Base-by-base conservation (phyloP, 495 filamentous ascomycete species). In the Aspergillus sclerotioniger region DNA sequence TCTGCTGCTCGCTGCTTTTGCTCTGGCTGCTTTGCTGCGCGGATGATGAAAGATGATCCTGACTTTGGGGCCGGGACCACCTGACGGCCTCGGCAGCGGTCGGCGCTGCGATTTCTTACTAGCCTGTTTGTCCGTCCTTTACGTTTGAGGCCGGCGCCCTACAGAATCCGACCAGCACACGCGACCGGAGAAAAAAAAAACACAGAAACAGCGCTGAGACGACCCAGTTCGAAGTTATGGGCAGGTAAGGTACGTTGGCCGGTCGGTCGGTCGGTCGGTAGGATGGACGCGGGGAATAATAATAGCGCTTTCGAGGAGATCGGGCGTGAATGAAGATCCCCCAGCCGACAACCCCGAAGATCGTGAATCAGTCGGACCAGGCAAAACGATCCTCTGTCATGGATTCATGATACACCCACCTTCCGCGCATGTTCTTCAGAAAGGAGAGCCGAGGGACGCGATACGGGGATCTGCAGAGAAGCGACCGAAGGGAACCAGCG, bases 81-180 rank as follows among this genome's bases (percentile, higher is more conserved):
- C 63, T 65, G 62, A 63, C 58, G 66, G 66, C 62, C 66, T 68
- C 66, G 63, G 66, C 63, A 63, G 60, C 56, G 62, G 57, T 64
- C 61, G 61, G 61, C 59, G 60, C 61, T 61, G 53, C 55, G 37
- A 31, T 59, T 54, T 55, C 56, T 17, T 55, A 28, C 19, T 39
- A 29, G 28, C 13, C 20, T 53, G 17, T 37, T 16, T 33, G 21
- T 45, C 8, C 46, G 25, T 25, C 47, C 32, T 1, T 8, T 25
- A 48, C 7, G 25, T n/a, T 31, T 3, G 28, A 35, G 29, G 15
- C 17, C 13, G 49, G 29, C 28, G 43, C 8, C 25, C n/a, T 31
- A 20, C 31, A 51, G 29, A 35, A 56, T 3, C 9, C 51, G 15
- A 48, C 39, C 39, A 53, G 41, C 48, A 62, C 57, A 60, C 61